A percentile compares a stretch with the other conserved stretches of the same genome.
phyloP scores from a whole-genome alignment of 2,329 filamentous ascomycete species.

The Stachybotrys echinatus region DNA sequence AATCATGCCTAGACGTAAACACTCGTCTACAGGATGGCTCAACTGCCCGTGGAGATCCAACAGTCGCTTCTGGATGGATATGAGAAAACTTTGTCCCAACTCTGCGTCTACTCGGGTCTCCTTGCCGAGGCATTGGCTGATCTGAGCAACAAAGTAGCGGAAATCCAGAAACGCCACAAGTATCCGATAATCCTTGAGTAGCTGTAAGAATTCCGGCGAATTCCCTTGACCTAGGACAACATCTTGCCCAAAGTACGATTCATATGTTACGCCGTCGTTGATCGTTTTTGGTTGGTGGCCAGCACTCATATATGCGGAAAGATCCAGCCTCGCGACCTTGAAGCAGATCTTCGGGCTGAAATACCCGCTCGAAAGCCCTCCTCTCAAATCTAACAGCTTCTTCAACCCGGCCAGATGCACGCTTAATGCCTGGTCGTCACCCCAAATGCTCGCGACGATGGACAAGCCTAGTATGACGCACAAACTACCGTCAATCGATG shows the following conservation, averaged over 20 bases:
- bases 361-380: neutral
- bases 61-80: neutral
- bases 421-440: neutral
- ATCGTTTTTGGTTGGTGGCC: neutral
- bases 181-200: neutral
- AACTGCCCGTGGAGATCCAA: neutral
- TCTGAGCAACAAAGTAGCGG: neutral
- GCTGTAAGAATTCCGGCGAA: neutral
- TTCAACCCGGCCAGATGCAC: neutral
- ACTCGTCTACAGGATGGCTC: neutral
- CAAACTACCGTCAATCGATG: constrained; percentile 1
- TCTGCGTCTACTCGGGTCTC: neutral
- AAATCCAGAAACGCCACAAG: neutral
- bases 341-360: neutral
- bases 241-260: neutral
- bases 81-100: neutral
- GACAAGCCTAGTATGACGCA: constrained; percentile 3
- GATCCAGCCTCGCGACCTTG: neutral
- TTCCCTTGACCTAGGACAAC: neutral
- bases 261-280: neutral
- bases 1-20: neutral
- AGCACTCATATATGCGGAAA: neutral
- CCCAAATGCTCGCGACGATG: constrained; percentile 2
- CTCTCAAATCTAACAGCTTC: neutral
- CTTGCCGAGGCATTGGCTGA: neutral